Evolutionary conservation across 768 basidiomycete genomes (phyloP), one percentile per base, ranked within the genome.

Genomic region (Podaxis sp.): DNA sequence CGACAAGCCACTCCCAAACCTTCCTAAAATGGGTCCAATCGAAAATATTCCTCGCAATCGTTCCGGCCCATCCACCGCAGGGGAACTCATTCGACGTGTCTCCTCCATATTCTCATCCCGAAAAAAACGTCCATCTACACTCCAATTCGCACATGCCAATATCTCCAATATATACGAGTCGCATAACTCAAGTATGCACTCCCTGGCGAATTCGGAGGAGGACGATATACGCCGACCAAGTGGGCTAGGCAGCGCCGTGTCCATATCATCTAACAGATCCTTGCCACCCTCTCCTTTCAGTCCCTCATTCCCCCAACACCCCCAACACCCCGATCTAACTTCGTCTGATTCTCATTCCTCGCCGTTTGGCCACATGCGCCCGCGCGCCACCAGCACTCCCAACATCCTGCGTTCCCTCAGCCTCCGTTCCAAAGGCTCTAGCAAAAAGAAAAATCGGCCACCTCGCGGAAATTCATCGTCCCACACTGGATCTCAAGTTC

Each of bases 211-310:
- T 49, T 53, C 65, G 11, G 70, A 71, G 4, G 71, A 72, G n/a
- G 78, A 79, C 52, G 80, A 82, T 36, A 82, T 82, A 57, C 78
- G 81, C 28, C 66, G 77, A 49, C 81, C 81, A 6, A 82, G 81
- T 66, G 81, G 80, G 4, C 68, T 82, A 12, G 81, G 81, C 24
- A 74, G 77, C 36, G 70, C 77, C 6, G 73, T 71, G 0, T 77
- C 80, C 2, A 66, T 78, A 17, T 69, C 68, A 0, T 79, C 78
- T 4, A 71, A 74, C 37, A 70, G 69, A 8, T 77, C 78, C 8
- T 62, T 77, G 26, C 78, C 77, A 2, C 74, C 74, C 7, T 76
- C 78, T 13, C 74, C 78, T 0, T 73, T 73, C 55, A 67, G 67
- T 30, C 66, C 69, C 5, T 55, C 69, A 65, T 40, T 51, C 15